A percentile compares a stretch with the other conserved stretches of the same genome.
These are phyloP conservation scores for Urtica urens DNA, from an alignment of 306 rosid genomes.

Conservation along the genomic window DNA sequence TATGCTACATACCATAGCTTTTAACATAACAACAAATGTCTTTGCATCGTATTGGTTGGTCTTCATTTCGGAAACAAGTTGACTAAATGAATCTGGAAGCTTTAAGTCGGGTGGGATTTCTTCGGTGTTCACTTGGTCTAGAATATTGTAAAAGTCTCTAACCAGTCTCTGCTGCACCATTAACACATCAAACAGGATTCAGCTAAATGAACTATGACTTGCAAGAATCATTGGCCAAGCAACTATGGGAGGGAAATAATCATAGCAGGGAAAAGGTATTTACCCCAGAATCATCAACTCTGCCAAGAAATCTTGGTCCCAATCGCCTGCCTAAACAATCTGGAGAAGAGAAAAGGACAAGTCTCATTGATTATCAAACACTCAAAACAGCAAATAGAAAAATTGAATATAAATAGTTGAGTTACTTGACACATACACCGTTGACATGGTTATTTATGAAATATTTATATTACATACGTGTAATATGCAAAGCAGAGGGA, in stretches of 20 bases:
- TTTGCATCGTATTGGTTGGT: conserved; percentile 70
- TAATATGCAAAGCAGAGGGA: too few relatives aligned
- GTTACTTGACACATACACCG: too few relatives aligned
- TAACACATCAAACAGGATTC: conserved; percentile 21
- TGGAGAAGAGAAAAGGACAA: conserved; percentile 32
- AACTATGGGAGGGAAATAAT: background rate
- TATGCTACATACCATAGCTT: conserved; percentile 68
- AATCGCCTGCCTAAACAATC: conserved; percentile 98
- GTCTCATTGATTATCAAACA: conserved; percentile 16
- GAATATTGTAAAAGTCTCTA: conserved; percentile 73
- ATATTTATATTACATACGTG: too few relatives aligned
- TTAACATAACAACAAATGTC: conserved; percentile 69
- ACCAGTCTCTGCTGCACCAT: conserved; percentile 65
- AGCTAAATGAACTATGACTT: conserved; percentile 10
- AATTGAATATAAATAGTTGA: conserved; percentile 13
- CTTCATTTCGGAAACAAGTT: conserved; percentile 80
- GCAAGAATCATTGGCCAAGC: conserved; percentile 2
- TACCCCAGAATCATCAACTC: conserved; percentile 98
- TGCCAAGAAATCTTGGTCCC: conserved; percentile 92
- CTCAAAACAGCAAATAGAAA: conserved; percentile 4
- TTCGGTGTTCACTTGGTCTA: conserved; percentile 72
- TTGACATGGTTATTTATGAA: too few relatives aligned
- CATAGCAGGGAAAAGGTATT: conserved; percentile 17
- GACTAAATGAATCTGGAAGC: conserved; percentile 73
- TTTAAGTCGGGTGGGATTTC: conserved; percentile 69